phyloP scores from a whole-genome alignment of 805 yeast genomes.

The Candida koratica region DNA sequence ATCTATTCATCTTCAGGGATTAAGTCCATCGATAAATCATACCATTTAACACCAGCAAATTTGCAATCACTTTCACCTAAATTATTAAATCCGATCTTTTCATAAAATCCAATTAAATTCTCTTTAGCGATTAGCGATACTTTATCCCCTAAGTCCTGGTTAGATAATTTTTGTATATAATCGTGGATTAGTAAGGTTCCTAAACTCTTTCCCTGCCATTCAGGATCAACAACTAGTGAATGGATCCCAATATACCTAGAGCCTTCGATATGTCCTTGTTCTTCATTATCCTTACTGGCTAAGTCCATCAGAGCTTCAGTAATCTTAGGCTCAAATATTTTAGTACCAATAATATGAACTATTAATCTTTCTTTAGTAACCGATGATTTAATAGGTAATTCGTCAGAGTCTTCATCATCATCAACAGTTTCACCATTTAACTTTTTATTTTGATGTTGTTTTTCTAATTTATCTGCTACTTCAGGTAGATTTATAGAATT shows the following conservation, averaged over 20 bases:
- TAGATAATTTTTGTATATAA: constrained; percentile 83
- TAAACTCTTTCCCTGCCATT: constrained; percentile 74
- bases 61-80: constrained; percentile 60
- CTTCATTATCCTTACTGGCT: constrained; percentile 39
- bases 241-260: constrained; percentile 78
- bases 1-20: constrained; percentile 40
- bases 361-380: constrained; percentile 61
- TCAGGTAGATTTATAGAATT: constrained; percentile 41
- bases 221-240: constrained; percentile 71
- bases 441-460: constrained; percentile 20
- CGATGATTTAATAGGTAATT: constrained; percentile 46
- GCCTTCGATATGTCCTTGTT: constrained; percentile 67
- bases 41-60: constrained; percentile 60
- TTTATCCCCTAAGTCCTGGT: constrained; percentile 79
- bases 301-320: constrained; percentile 58
- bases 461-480: constrained; percentile 32
- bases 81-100: constrained; percentile 72
- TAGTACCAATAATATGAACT: constrained; percentile 81
- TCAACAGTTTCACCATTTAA: constrained; percentile 15
- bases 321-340: constrained; percentile 48
- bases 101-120: constrained; percentile 69
- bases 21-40: constrained; percentile 49
- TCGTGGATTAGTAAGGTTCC: constrained; percentile 84
- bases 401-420: constrained; percentile 28
- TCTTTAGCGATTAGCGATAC: constrained; percentile 72